Conservation (phyloP, 805 yeast species). For the Candida ovalis region DNA sequence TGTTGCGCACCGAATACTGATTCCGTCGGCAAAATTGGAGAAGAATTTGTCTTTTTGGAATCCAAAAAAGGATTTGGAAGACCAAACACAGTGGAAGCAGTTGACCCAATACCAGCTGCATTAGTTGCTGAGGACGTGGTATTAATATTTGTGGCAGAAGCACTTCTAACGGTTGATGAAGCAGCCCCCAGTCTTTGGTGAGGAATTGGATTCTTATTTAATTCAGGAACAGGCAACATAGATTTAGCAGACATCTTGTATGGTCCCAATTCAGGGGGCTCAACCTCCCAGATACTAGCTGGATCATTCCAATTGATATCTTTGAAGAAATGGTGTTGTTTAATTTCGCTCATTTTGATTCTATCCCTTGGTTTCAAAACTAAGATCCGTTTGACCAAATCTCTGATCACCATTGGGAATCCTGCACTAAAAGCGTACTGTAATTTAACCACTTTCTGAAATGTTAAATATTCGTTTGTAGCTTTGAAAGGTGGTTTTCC, state of each 20-base stretch:
- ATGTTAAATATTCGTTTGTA: slow-evolving; percentile 74
- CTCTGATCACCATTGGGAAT: slow-evolving; percentile 69
- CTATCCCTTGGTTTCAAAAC: slow-evolving; percentile 63
- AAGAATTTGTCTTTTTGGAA: slow-evolving; percentile 13
- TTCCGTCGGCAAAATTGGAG: slow-evolving; percentile 17
- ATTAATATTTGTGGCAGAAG: slow-evolving; percentile 1
- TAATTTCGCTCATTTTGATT: slow-evolving; percentile 51
- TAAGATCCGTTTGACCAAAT: slow-evolving; percentile 65
- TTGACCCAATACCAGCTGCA: slow-evolving; percentile 5
- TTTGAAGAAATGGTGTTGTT: slow-evolving; percentile 60
- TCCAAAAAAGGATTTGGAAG: slow-evolving; percentile 17
- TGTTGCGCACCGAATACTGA: slow-evolving; percentile 4
- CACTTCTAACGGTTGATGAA: neutral
- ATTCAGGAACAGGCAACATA: slow-evolving; percentile 69
- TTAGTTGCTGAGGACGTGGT: neutral
- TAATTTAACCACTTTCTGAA: slow-evolving; percentile 74
- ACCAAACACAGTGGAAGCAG: slow-evolving; percentile 18
- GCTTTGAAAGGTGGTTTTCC: slow-evolving; percentile 81
- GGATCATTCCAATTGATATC: slow-evolving; percentile 51
- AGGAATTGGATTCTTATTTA: slow-evolving; percentile 27
- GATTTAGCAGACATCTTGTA: slow-evolving; percentile 73
- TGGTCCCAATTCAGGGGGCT: slow-evolving; percentile 66
- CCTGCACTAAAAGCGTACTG: slow-evolving; percentile 86
- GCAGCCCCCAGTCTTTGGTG: slow-evolving; percentile 1
- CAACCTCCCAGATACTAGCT: slow-evolving; percentile 52